Evolutionary conservation across 108 stramenopile genomes (phyloP), one percentile per base, ranked within the genome.

Genomic region (Conticribra weissflogii): DNA sequence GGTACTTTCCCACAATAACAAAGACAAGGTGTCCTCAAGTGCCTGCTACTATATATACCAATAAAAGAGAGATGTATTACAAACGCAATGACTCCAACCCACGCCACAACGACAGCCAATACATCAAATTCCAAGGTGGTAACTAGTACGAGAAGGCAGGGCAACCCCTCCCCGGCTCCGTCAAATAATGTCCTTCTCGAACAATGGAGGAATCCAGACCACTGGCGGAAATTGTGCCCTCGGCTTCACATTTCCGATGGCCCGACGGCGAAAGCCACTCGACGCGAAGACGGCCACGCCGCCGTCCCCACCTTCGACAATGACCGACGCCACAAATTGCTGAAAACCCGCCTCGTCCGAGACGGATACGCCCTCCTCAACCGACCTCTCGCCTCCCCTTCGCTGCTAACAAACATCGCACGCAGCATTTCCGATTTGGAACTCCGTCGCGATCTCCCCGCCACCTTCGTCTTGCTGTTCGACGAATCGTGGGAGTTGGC

Each of bases 401-500:
- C 58, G 12, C 25, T 31, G 52, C 33, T 51, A 24, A 59, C 18
- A n/a, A n/a, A n/a, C 12, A 25, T 70, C 5, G n/a, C 33, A 7
- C 18, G 22, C 3, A n/a, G 23, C 0, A 66, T 73, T 19, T 66
- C 66, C 17, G 63, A 73, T 17, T 58, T 59, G 41, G 73, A 67
- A 74, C 28, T n/a, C 23, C 30, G 74, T 9, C 56, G 63, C 23
- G 24, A 55, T 8, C 30, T 83, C 3, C 89, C 89, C 15, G 86
- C 89, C 8, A 86, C 86, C 5, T 86, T 86, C 46, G 68, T 85
- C 23, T 56, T 90, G 22, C 72, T 90, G 12, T 90, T 79, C 50
- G 86, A 90, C 47, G 86, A 87, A 63, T 67, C 85, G 7, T 90
- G 89, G 89, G 34, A 79, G 22, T 51, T 87, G 32, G 89, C 89